Evolutionary conservation across 2,329 filamentous ascomycete genomes (phyloP).

Genomic region (Penicillium sclerotigenum): DNA sequence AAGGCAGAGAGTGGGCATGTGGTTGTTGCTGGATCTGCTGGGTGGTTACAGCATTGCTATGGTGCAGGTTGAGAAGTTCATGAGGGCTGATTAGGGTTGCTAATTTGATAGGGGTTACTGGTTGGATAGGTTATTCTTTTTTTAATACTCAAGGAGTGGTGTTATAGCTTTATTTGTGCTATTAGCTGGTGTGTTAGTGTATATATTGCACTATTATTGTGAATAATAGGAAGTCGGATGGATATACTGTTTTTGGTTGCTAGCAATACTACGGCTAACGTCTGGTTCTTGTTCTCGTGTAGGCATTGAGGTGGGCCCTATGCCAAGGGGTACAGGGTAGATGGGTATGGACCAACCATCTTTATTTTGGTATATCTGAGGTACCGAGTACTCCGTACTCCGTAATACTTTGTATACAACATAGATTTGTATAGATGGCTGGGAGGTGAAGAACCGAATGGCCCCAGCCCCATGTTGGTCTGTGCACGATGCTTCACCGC

Average conservation of each 20-base stretch:
- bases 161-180: not conserved
- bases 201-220: not conserved
- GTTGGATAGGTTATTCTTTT: no score
- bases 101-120: not conserved
- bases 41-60: constrained; percentile 60
- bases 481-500: constrained; percentile 26
- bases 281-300: not conserved
- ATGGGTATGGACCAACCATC: not conserved
- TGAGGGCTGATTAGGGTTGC: constrained; percentile 16
- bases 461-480: constrained; percentile 15
- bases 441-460: not conserved
- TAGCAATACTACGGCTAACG: not conserved
- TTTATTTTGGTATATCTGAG: not conserved
- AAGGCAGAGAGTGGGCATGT: constrained; percentile 57
- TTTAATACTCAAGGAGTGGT: not conserved
- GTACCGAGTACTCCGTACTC: not conserved
- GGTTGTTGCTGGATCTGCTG: constrained; percentile 50
- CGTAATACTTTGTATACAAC: not conserved
- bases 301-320: no score
- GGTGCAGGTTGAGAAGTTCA: constrained; percentile 39
- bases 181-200: not conserved
- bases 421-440: not conserved
- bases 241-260: not conserved
- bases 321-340: not conserved
- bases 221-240: not conserved